These are phyloP conservation scores for Ustilago xerochloae DNA, from an alignment of 1,284 basidiomycete species.

Conservation along the genomic window DNA sequence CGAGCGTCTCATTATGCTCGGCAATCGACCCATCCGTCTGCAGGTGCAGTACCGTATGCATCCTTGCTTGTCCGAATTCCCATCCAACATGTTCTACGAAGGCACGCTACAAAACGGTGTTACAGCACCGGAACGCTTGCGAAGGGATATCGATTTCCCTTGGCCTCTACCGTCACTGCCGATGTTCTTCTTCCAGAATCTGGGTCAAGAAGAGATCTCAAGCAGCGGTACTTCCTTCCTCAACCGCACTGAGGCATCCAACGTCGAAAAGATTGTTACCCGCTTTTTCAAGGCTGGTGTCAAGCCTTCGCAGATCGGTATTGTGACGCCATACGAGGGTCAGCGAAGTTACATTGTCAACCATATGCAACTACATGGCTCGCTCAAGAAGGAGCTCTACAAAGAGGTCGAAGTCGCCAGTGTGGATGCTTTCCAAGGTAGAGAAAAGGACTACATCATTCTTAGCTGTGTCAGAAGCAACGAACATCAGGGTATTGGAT, in stretches of 20 bases:
- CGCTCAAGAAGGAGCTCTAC: slow-evolving; percentile 97
- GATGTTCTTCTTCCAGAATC: slow-evolving; percentile 99
- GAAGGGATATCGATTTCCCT: slow-evolving; percentile 98
- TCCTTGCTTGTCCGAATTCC: slow-evolving; percentile 97
- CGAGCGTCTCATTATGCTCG: slow-evolving; percentile 92
- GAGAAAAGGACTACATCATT: slow-evolving; percentile 99
- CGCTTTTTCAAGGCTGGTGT: slow-evolving; percentile 99
- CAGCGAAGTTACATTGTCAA: slow-evolving; percentile 98
- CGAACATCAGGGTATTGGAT: slow-evolving; percentile 99
- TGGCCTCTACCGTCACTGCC: slow-evolving; percentile 98
- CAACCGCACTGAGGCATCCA: slow-evolving; percentile 97
- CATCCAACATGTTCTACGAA: slow-evolving; percentile 99
- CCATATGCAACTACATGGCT: slow-evolving; percentile 99
- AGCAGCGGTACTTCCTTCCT: slow-evolving; percentile 98
- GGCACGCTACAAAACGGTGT: slow-evolving; percentile 99
- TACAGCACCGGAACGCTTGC: slow-evolving; percentile 93
- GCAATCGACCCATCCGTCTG: slow-evolving; percentile 94
- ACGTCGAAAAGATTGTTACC: slow-evolving; percentile 99
- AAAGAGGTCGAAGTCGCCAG: slow-evolving; percentile 99
- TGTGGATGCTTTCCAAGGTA: slow-evolving; percentile 98
- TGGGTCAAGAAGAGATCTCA: slow-evolving; percentile 98
- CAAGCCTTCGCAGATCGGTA: slow-evolving; percentile 92
- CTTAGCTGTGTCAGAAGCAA: slow-evolving; percentile 98
- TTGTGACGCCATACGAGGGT: slow-evolving; percentile 98
- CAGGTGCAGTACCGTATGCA: slow-evolving; percentile 99